phyloP scores from a whole-genome alignment of 2,329 filamentous ascomycete genomes.

The Fragosphaeria purpurea region DNA sequence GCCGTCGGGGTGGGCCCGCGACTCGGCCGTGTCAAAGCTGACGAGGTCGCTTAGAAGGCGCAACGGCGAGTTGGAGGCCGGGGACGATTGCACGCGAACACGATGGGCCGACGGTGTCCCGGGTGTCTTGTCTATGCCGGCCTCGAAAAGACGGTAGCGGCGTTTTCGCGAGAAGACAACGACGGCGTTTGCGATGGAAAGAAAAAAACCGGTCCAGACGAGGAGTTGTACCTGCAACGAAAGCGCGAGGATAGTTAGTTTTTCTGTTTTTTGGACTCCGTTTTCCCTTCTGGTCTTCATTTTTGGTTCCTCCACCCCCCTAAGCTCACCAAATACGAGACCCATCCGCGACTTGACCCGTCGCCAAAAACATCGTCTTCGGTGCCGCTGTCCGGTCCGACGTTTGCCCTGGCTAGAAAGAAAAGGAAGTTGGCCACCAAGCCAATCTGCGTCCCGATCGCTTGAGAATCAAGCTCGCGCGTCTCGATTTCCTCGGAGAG shows the following conservation, averaged over 20 bases:
- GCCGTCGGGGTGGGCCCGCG: conserved; percentile 73
- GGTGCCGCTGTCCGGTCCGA: conserved; percentile 37
- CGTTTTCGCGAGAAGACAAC: conserved; percentile 75
- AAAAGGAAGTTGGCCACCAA: conserved; percentile 69
- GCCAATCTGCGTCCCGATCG: conserved; percentile 67
- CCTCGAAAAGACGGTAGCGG: conserved; percentile 86
- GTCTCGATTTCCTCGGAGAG: conserved; percentile 87
- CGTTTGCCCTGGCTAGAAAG: conserved; percentile 73
- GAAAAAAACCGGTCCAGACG: conserved; percentile 55
- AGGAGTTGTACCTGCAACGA: conserved; percentile 51
- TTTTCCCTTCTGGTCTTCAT: too few species aligned
- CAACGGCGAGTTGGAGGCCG: conserved; percentile 61
- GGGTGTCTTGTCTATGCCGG: conserved; percentile 64
- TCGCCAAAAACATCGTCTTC: conserved; percentile 75
- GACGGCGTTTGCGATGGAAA: conserved; percentile 66
- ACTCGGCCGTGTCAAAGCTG: conserved; percentile 60
- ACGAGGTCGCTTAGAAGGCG: conserved; percentile 62
- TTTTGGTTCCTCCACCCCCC: too few species aligned
- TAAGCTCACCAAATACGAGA: conserved; percentile 12
- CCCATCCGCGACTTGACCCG: conserved; percentile 11
- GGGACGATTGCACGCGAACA: conserved; percentile 79
- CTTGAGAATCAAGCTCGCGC: conserved; percentile 77
- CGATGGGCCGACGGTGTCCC: conserved; percentile 78
- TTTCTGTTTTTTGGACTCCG: too few species aligned
- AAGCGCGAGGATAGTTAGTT: conserved; percentile 3